Base-by-base conservation (phyloP, 2,329 filamentous ascomycete genomes). In the Monilinia aucupariae region DNA sequence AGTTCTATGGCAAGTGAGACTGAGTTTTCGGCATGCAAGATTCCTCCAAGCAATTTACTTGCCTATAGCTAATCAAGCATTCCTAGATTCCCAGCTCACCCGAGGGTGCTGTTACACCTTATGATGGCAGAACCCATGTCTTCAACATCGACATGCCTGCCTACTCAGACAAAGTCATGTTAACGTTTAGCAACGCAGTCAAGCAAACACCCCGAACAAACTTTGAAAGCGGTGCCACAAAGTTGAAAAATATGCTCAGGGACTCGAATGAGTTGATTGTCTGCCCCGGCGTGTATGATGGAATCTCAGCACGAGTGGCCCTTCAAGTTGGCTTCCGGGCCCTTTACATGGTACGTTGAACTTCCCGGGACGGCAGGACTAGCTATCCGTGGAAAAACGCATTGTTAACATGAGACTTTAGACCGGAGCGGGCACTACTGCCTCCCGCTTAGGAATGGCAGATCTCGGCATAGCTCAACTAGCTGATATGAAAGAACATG, bases 251-350 rank as follows among this genome's bases (percentile, higher is more conserved):
- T 5, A 64, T 65, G 61, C 41, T 65, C 37, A 39, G 37, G 2
- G 48, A 61, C 15, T 32, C 53, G 12, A 60, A 62, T 37, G 48
- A 62, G 22, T 54, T 65, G 27, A 62, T 65, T 30, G 58, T 64
- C 34, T 54, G 60, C 15, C 87, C 87, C 0, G 87, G 87, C 37
- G 85, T 90, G 1, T 88, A 88, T 70, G 87, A 90, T 76, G 87
- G 87, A 9, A 80, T 88, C 61, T 85, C 84, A 3, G 86, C 86
- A 0, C 78, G 86, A 0, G 81, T 89, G 63, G 85, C 85, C 1
- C 77, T 87, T 27, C 75, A 78, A 43, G 78, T 83, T 27, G 86
- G 85, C 4, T 88, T 87, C 64, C 80, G 87, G 52, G 81, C 78
- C 62, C 72, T 89, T 34, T 89, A 89, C 76, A 89, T 89, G 86